These are phyloP conservation scores for Takakia lepidozioides DNA, from an alignment of 225 moss, liverwort and hornwort genomes.

Conservation along the genomic window DNA sequence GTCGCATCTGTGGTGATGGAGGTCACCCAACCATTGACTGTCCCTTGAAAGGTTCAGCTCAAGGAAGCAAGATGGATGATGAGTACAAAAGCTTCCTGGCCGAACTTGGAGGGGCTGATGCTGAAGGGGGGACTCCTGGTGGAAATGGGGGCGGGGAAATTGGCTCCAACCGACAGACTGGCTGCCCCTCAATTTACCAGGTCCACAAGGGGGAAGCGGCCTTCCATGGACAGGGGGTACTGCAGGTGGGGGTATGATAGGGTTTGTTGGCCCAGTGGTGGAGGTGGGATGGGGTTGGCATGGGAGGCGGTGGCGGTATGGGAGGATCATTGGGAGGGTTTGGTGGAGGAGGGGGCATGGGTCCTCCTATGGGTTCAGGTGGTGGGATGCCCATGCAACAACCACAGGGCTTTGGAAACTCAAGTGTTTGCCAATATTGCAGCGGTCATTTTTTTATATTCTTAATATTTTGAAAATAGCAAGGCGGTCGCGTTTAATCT, in stretches of 20 bases:
- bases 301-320: conserved; percentile 32
- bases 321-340: conserved; percentile 41
- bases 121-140: conserved; percentile 50
- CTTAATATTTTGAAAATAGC: conserved; percentile 27
- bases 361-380: conserved; percentile 46
- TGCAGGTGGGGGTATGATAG: conserved; percentile 39
- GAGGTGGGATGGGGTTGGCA: conserved; percentile 49
- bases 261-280: conserved; percentile 45
- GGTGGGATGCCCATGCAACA: conserved; percentile 30
- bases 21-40: conserved; percentile 79
- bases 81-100: conserved; percentile 97
- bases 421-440: conserved; percentile 49
- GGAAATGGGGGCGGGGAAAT: conserved; percentile 65
- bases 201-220: conserved; percentile 57
- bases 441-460: too few species aligned
- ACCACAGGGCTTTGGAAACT: conserved; percentile 57
- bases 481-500: conserved; percentile 95
- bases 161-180: conserved; percentile 57
- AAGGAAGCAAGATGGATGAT: too few species aligned
- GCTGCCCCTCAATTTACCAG: conserved; percentile 69
- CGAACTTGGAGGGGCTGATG: conserved; percentile 86
- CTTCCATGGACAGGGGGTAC: conserved; percentile 81
- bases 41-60: conserved; percentile 24
- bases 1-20: conserved; percentile 71
- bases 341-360: conserved; percentile 57